These are phyloP conservation scores for Amanita brunnescens DNA, from an alignment of 768 basidiomycete species.

Conservation along the genomic window DNA sequence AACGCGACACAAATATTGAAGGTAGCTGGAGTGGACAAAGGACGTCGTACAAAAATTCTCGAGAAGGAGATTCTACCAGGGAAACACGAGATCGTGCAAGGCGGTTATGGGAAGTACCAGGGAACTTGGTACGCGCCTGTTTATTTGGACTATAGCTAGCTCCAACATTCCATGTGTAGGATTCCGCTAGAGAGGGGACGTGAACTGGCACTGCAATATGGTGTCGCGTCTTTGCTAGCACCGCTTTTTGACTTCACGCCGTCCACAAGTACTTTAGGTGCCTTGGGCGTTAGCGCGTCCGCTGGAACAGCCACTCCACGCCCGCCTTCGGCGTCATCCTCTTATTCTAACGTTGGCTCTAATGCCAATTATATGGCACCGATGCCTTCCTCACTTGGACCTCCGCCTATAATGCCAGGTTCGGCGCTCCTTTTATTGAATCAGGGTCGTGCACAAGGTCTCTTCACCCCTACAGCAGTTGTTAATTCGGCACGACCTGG, in stretches of 20 bases:
- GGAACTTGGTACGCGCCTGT: slow-evolving; percentile 77
- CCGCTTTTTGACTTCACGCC: slow-evolving; percentile 94
- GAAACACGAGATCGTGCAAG: slow-evolving; percentile 96
- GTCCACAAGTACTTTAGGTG: slow-evolving; percentile 56
- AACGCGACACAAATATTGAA: slow-evolving; percentile 99
- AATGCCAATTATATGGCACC: slow-evolving; percentile 34
- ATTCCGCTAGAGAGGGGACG: slow-evolving; percentile 93
- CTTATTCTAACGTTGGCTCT: slow-evolving; percentile 48
- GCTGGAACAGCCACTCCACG: slow-evolving; percentile 46
- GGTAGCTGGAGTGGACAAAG: slow-evolving; percentile 97
- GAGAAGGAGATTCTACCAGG: slow-evolving; percentile 96
- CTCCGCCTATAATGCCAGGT: slow-evolving; percentile 83
- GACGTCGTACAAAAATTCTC: slow-evolving; percentile 89
- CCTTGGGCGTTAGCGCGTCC: slow-evolving; percentile 49
- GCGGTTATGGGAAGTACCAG: slow-evolving; percentile 98
- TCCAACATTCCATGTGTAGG: slow-evolving; percentile 37
- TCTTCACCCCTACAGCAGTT: slow-evolving; percentile 76
- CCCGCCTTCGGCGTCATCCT: slow-evolving; percentile 60
- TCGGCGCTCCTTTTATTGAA: slow-evolving; percentile 77
- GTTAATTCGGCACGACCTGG: slow-evolving; percentile 29
- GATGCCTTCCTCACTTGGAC: slow-evolving; percentile 52
- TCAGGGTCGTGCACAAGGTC: slow-evolving; percentile 79
- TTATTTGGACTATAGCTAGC: slow-evolving; percentile 4
- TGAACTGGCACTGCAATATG: slow-evolving; percentile 87
- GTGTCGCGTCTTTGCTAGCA: slow-evolving; percentile 78